Evolutionary conservation across 2,329 filamentous ascomycete species (phyloP).

Genomic region (Amauroascus niger): DNA sequence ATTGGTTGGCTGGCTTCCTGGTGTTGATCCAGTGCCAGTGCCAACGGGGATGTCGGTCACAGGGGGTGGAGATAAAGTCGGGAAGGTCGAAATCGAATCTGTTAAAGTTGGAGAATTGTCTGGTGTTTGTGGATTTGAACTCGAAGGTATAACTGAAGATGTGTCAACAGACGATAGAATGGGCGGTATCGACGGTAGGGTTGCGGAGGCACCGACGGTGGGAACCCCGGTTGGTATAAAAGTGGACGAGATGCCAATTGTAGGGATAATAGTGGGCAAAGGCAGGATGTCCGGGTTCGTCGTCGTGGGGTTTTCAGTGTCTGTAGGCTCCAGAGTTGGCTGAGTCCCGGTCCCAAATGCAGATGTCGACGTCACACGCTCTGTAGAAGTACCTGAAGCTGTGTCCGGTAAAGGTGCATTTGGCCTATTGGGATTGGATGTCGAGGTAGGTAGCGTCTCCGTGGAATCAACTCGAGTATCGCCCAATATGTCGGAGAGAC

Average conservation of each 20-base stretch:
- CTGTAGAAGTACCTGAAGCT: not conserved
- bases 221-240: not conserved
- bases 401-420: not conserved
- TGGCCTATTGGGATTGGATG: not conserved
- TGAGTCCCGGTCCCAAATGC: not conserved
- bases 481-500: slow-evolving; percentile 7
- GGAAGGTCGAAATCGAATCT: slow-evolving; percentile 4
- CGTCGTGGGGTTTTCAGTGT: not conserved
- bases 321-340: not conserved
- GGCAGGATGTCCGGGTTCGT: not conserved
- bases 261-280: not conserved
- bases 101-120: not conserved
- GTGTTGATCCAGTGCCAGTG: slow-evolving; percentile 2
- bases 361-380: not conserved
- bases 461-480: not conserved
- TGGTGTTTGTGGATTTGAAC: not conserved
- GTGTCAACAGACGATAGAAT: not conserved
- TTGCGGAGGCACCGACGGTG: not conserved
- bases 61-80: slow-evolving; percentile 8
- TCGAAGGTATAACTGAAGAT: not conserved
- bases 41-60: slow-evolving; percentile 7
- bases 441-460: not conserved
- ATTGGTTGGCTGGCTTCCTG: not conserved
- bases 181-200: not conserved
- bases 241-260: not conserved